phyloP scores from a whole-genome alignment of 495 filamentous ascomycete genomes.

The Penicillium canescens region DNA sequence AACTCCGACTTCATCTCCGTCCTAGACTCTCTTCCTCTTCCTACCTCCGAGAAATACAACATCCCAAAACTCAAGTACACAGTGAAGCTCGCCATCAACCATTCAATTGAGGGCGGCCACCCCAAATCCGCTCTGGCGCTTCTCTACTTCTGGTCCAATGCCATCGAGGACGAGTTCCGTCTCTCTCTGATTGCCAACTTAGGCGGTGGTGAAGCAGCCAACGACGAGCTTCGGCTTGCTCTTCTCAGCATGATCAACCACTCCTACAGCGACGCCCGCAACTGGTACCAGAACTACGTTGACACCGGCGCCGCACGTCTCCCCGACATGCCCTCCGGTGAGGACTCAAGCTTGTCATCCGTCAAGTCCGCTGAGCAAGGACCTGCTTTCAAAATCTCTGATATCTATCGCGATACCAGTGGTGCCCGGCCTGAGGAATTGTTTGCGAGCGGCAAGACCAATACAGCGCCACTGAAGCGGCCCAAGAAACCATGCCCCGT shows the following conservation, averaged over 20 bases:
- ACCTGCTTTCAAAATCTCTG: constrained; percentile 18
- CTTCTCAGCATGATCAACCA: constrained; percentile 15
- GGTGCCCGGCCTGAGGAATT: constrained; percentile 20
- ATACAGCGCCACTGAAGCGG: constrained; percentile 27
- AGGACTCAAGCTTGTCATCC: constrained; percentile 46
- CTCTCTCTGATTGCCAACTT: constrained; percentile 23
- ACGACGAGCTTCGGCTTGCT: constrained; percentile 11
- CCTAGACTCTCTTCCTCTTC: constrained; percentile 14
- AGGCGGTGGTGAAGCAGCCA: not conserved
- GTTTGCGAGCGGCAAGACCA: constrained; percentile 31
- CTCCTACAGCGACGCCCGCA: constrained; percentile 10
- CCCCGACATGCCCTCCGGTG: constrained; percentile 29
- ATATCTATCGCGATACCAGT: constrained; percentile 28
- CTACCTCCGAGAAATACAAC: constrained; percentile 15
- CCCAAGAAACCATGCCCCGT: constrained; percentile 21
- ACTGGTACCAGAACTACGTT: constrained; percentile 16
- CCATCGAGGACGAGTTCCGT: constrained; percentile 20
- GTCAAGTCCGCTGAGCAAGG: constrained; percentile 36
- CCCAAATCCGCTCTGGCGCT: constrained; percentile 13
- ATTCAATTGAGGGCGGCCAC: not conserved
- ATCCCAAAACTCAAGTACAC: constrained; percentile 11
- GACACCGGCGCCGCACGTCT: not conserved
- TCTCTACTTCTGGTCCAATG: constrained; percentile 22
- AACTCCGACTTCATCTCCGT: constrained; percentile 11
- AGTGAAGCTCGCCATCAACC: constrained; percentile 13